These are phyloP conservation scores for Diutina scorzettiae DNA, from an alignment of 1,139 yeast genomes.

Conservation along the genomic window DNA sequence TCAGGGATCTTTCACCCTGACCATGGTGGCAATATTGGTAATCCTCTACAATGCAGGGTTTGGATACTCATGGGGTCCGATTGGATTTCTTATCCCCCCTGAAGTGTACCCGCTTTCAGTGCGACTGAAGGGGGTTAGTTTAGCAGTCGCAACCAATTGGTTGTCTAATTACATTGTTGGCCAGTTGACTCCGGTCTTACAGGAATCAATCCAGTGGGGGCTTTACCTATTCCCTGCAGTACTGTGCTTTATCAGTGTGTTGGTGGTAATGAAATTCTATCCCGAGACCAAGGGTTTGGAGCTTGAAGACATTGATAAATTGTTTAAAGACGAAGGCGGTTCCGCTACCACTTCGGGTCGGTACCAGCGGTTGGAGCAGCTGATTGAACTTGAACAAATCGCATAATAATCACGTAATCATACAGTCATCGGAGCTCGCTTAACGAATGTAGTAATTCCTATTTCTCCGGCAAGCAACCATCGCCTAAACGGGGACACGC, in stretches of 20 bases:
- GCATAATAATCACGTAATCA: too few species aligned
- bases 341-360: constrained; percentile 17
- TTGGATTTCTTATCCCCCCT: constrained; percentile 43
- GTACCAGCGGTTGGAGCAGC: constrained; percentile 10
- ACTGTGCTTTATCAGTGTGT: constrained; percentile 32
- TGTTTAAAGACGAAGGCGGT: constrained; percentile 37
- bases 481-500: too few species aligned
- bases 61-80: constrained; percentile 49
- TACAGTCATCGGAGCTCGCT: too few species aligned
- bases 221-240: constrained; percentile 38
- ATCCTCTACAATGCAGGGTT: constrained; percentile 40
- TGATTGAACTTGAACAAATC: constrained; percentile 8
- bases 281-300: constrained; percentile 47
- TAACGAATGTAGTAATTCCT: too few species aligned
- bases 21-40: constrained; percentile 35
- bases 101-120: constrained; percentile 43
- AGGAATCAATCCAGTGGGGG: constrained; percentile 36
- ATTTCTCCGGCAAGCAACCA: too few species aligned
- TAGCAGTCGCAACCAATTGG: constrained; percentile 47
- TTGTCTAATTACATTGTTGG: constrained; percentile 43
- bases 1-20: constrained; percentile 27
- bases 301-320: constrained; percentile 46
- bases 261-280: constrained; percentile 33
- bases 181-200: constrained; percentile 39
- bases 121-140: constrained; percentile 42